Percentiles rank a stretch among this genome's conserved stretches.
phyloP scores from a whole-genome alignment of 768 basidiomycete species.

The Mycena vulgaris region DNA sequence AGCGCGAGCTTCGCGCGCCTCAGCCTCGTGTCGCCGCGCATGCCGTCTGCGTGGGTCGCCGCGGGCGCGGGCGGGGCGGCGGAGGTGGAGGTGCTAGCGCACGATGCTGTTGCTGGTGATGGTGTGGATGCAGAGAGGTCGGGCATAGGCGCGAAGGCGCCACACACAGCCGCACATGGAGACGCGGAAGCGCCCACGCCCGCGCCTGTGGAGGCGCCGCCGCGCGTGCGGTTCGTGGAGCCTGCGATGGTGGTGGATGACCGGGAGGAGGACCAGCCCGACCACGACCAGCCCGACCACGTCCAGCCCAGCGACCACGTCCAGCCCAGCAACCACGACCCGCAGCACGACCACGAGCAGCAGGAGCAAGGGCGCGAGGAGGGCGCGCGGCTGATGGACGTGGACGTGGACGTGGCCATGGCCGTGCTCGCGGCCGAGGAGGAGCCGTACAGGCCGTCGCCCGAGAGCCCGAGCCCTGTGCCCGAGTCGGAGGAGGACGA shows the following conservation, averaged over 20 bases:
- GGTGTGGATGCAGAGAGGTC: too few relatives aligned
- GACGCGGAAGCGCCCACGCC: background rate
- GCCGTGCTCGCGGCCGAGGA: too few relatives aligned
- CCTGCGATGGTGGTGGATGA: background rate
- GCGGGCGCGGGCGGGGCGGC: background rate
- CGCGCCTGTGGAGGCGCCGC: background rate
- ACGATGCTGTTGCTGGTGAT: background rate
- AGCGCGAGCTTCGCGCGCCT: constrained; percentile 30
- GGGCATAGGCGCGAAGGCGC: too few relatives aligned
- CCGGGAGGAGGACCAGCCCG: too few relatives aligned
- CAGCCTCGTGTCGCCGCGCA: constrained; percentile 19
- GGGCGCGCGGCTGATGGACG: background rate
- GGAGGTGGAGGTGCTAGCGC: constrained; percentile 5
- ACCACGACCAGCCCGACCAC: background rate
- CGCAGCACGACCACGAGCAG: background rate
- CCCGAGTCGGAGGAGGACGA: constrained; percentile 21
- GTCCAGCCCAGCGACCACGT: background rate
- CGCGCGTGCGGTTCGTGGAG: constrained; percentile 15
- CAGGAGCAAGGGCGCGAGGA: background rate
- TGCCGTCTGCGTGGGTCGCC: background rate
- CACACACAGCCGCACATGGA: too few relatives aligned
- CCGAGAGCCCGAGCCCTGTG: constrained; percentile 29
- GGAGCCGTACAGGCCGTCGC: constrained; percentile 33
- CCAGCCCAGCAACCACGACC: background rate
- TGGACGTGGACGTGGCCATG: too few relatives aligned